Evolutionary conservation across 345 rosid species (phyloP).

Genomic region (Dipteronia sinensis): DNA sequence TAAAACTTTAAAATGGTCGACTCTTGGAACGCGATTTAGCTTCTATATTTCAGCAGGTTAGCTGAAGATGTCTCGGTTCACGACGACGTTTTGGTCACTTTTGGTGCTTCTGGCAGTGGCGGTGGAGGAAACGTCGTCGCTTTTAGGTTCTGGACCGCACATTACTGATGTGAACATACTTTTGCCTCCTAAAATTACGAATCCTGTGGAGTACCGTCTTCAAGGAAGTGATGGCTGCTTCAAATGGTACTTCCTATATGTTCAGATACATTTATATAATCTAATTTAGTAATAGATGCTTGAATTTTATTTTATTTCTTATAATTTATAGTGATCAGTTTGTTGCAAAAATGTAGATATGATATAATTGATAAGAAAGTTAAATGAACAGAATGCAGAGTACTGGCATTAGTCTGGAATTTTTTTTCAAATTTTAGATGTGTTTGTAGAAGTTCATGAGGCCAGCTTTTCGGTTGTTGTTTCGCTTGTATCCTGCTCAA

Average conservation of each 20-base stretch:
- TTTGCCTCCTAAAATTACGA: conserved; percentile 89
- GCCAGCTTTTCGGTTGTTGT: not conserved
- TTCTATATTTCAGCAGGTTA: conserved; percentile 8
- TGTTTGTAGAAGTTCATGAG: not conserved
- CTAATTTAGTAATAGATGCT: not conserved
- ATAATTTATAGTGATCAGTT: not conserved
- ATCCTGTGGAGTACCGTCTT: conserved; percentile 88
- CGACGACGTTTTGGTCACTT: conserved; percentile 23
- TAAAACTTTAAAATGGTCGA: not conserved
- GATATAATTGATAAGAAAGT: too few relatives aligned
- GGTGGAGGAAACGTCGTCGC: conserved; percentile 33
- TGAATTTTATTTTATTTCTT: conserved; percentile 1
- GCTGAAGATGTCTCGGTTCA: conserved; percentile 36
- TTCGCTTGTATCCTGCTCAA: not conserved
- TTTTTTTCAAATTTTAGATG: not conserved
- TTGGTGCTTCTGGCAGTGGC: conserved; percentile 32
- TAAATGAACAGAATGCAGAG: not conserved
- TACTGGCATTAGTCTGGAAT: not conserved
- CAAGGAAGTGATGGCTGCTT: conserved; percentile 98
- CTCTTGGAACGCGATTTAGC: not conserved
- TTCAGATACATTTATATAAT: not conserved
- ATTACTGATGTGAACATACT: conserved; percentile 87
- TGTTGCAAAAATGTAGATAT: not conserved
- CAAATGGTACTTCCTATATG: conserved; percentile 57
- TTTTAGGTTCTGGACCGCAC: conserved; percentile 74